These are phyloP conservation scores for Lentinula sp. DNA, from an alignment of 768 basidiomycete species.

Conservation along the genomic window DNA sequence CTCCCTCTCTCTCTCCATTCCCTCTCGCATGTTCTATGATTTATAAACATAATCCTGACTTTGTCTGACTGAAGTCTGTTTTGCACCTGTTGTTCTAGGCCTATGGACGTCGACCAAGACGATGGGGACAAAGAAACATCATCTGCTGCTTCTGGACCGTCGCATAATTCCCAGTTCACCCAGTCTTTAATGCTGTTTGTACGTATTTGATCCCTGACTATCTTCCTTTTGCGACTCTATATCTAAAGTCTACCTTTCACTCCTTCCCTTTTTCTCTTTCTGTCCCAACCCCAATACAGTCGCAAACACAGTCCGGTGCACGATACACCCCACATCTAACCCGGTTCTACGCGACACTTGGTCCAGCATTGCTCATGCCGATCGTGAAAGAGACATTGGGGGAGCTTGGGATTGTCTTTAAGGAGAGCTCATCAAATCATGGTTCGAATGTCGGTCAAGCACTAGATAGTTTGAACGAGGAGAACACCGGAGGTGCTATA, in stretches of 20 bases:
- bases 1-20: too few species aligned
- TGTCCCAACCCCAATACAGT: constrained; percentile 33
- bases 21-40: too few species aligned
- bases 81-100: constrained; percentile 13
- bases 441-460: neutral
- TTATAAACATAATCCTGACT: too few species aligned
- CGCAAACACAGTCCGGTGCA: constrained; percentile 73
- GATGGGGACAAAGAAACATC: constrained; percentile 48
- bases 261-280: neutral
- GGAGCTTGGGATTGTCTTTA: constrained; percentile 42
- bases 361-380: constrained; percentile 44
- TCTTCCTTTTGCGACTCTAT: too few species aligned
- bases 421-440: constrained; percentile 24
- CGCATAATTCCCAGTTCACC: constrained; percentile 65
- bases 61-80: neutral
- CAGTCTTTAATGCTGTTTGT: constrained; percentile 80
- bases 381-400: constrained; percentile 53
- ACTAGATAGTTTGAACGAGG: too few species aligned
- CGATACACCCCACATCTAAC: constrained; percentile 74
- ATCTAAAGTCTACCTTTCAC: neutral
- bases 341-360: constrained; percentile 67
- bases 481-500: too few species aligned
- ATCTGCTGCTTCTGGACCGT: constrained; percentile 27
- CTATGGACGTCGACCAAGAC: constrained; percentile 43
- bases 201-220: constrained; percentile 20